A percentile compares a stretch with the other conserved stretches of the same genome.
Evolutionary conservation across 148 eudicot genomes (phyloP).

Genomic region (Diospyros kaki): DNA sequence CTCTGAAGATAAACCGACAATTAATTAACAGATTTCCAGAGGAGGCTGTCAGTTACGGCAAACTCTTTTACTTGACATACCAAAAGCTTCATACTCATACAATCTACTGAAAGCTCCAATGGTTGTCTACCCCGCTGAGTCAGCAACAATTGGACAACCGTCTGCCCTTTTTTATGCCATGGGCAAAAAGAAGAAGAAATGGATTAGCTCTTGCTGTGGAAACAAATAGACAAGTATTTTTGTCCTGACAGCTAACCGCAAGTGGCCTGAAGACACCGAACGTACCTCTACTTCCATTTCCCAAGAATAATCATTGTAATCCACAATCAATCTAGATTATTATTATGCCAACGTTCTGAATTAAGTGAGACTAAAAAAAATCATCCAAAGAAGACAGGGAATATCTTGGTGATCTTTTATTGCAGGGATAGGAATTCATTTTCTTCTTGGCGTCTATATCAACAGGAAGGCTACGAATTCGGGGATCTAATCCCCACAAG

Average conservation of each 20-base stretch:
- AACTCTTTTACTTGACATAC: no score
- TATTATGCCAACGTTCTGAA: neutral
- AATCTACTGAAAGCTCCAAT: no score
- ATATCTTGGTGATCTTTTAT: slow-evolving; percentile 16
- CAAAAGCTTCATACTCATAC: no score
- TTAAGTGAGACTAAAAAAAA: slow-evolving; percentile 13
- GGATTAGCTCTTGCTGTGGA: no score
- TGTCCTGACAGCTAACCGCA: neutral
- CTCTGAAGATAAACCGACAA: no score
- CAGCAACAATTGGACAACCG: no score
- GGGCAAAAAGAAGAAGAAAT: no score
- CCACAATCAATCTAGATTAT: neutral
- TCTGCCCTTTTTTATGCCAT: no score
- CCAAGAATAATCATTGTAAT: neutral
- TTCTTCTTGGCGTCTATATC: slow-evolving; percentile 21
- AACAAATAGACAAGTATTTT: neutral
- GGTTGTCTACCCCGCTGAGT: no score
- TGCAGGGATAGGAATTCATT: slow-evolving; percentile 16
- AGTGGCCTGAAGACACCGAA: neutral
- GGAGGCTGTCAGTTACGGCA: no score
- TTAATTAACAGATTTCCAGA: no score
- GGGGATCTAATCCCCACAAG: slow-evolving; percentile 40
- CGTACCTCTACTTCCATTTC: neutral
- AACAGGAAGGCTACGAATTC: slow-evolving; percentile 13
- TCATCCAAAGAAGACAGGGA: slow-evolving; percentile 12